Evolutionary conservation across 352 stramenopile species (phyloP), one percentile per base, ranked within the genome.

Genomic region (Globisporangium mamillatum): DNA sequence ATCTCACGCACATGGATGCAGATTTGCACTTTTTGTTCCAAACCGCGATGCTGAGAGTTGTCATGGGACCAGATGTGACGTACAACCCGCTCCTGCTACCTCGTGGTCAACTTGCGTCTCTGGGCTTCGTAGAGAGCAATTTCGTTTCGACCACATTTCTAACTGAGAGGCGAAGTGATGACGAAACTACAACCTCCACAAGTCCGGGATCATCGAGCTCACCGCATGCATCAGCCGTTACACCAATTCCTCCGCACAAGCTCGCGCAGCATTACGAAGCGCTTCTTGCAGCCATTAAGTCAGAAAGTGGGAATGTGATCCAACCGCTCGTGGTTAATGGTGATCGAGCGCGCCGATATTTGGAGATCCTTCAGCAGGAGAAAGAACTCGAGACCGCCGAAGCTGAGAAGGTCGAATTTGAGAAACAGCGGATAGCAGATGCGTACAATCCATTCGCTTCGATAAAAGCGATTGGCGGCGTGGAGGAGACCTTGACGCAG

Each of bases 391-490:
- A 91, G 55, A 25, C 38, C 1, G 22, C 56, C 2, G 73, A 77
- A 46, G 48, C 8, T 29, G 63, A 74, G 46, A 54, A 67, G 2
- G 46, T 16, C n/a, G 69, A 60, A 2, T 58, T 70, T 24, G 73
- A 71, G 61, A 74, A 67, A 32, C 57, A 58, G 25, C 67, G 67
- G 41, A 44, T 63, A 55, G 60, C 65, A 55, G 68, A 20, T 32
- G 75, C 73, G 4, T 89, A 89, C 60, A 81, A 89, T 38, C 82
- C 82, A 7, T 91, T 91, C 24, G 71, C 78, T 16, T 66, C 69
- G 1, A 89, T 91, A 58, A 89, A 88, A 69, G 58, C 66, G 29
- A 66, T 65, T 4, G 82, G 82, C 41, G 82, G 82, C 0, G 76
- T 91, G 1, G 82, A 89, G 24, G 73, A 87, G 36, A 78, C 74